Evolutionary conservation across 129 eudicot species (phyloP), one percentile per base, ranked within the genome.

Genomic region (Flaveria linearis): DNA sequence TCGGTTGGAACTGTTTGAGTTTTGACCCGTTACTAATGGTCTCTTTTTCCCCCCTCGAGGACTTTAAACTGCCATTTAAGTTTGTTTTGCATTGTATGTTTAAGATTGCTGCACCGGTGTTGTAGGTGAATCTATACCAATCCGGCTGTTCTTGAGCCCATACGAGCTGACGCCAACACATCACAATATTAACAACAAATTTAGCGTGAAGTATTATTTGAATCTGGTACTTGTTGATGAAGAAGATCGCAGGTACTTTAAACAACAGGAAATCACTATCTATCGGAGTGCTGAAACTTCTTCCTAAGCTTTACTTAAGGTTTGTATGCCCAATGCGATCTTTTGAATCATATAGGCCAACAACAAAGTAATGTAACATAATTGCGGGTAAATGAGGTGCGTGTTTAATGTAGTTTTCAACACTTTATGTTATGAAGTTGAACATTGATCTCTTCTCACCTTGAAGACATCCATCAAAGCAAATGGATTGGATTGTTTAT

Each of bases 171-270:
- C 98, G 0, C 98, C 98, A 26, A 94, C 98, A 17, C 93, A 94
- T 75, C 86, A 80, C 28, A 94, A 94, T 86, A 94, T 91, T 68
- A 94, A 94, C 93, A 94, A 94, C 87, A 93, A 93, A 85, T 93
- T 93, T 79, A 91, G 98, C 15, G 98, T 93, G 80, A 93, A 93
- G 84, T 93, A 93, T 82, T 93, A 82, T 79, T 78, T 93, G 72
- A 93, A 93, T 78, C 96, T 93, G n/a, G 97, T 94, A 13, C 93
- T 94, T 39, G 97, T 94, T 69, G 99, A 94, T 76, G 99, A 94
- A 80, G 98, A 93, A 84, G 99, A 94, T 64, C 91, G 99, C 17
- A 90, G 99, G 80, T 94, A 94, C 76, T 94, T 94, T 69, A 94
- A 94, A 83, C 97, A 94, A 86, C 99, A 94, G 70, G 99, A 94